Evolutionary conservation across 495 filamentous ascomycete species (phyloP).

Genomic region (Penicillium simplicissimum): DNA sequence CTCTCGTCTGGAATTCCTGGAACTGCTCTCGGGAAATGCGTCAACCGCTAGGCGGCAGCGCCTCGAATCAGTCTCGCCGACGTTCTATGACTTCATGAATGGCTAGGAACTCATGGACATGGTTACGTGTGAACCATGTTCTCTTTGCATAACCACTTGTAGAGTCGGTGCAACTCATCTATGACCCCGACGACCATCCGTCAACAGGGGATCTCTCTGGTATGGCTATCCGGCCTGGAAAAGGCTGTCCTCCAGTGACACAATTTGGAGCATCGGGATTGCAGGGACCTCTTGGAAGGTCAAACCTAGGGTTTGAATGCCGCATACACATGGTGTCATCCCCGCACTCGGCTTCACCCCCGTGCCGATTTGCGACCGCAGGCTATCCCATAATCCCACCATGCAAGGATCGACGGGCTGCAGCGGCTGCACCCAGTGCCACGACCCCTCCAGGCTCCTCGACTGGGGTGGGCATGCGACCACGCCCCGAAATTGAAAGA

Average conservation of each 20-base stretch:
- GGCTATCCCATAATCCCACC: neutral
- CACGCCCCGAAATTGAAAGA: neutral
- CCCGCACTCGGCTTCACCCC: neutral
- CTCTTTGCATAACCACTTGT: neutral
- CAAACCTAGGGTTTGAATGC: neutral
- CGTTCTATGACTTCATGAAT: slow-evolving; percentile 33
- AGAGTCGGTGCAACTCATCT: neutral
- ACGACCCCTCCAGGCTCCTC: neutral
- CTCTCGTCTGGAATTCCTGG: slow-evolving; percentile 28
- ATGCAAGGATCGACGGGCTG: slow-evolving; percentile 4
- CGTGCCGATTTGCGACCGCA: slow-evolving; percentile 9
- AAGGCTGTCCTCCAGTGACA: no score
- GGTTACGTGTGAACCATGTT: neutral
- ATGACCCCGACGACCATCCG: neutral
- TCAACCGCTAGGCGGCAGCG: slow-evolving; percentile 23
- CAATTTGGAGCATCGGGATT: neutral
- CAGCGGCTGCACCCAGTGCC: neutral
- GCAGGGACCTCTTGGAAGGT: neutral
- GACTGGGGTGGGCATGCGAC: neutral
- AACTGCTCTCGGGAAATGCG: slow-evolving; percentile 28
- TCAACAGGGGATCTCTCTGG: neutral
- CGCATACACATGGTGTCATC: slow-evolving; percentile 1
- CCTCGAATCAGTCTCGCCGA: slow-evolving; percentile 25
- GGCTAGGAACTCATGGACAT: neutral
- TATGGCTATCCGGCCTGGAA: neutral